Base-by-base conservation (phyloP, 208 protist species). In the Leishmania tarentolae region DNA sequence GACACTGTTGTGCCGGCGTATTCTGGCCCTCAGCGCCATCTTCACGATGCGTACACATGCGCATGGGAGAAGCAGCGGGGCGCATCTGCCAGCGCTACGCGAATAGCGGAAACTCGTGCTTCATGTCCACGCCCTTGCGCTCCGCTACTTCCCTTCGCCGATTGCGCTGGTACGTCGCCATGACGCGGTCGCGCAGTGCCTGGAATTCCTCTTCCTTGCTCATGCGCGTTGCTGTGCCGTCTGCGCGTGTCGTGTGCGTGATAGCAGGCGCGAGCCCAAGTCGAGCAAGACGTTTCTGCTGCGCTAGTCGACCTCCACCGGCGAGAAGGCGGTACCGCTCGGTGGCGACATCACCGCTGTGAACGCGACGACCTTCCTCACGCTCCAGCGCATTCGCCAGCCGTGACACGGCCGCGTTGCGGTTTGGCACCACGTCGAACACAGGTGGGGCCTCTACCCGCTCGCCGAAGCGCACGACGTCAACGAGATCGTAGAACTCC, bases 401-500 rank as follows among this genome's bases (percentile, higher is more conserved):
- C 9, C 86, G 85, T 11, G 91, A 89, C 42, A 97, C 91, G 47
- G 94, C 88, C 9, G 89, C 87, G 81, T 95, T 82, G 47, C 83
- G 84, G 78, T 93, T 93, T 11, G 94, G 94, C 69, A 96, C 78
- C 3, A 92, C 88, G 71, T 96, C 90, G 65, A 97, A 96, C n/a
- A 95, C 90, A 15, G 94, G 94, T 59, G 94, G 94, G 17, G 93
- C 94, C 82, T 96, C 92, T 4, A 96, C 93, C 4, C 94, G 91
- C 80, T 97, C 92, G 37, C 92, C 92, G 83, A 90, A 96, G 37
- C 92, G 90, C 24, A 96, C 93, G 28, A 97, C 88, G 86, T 97
- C 94, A 1, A 97, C 91, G 63, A 97, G 71, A 47, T 97, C 92
- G 79, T 92, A 91, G 66, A 96, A 97, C 56, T 97, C 94, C 50